Evolutionary conservation across 345 rosid species (phyloP).

Genomic region (Citrus medica): DNA sequence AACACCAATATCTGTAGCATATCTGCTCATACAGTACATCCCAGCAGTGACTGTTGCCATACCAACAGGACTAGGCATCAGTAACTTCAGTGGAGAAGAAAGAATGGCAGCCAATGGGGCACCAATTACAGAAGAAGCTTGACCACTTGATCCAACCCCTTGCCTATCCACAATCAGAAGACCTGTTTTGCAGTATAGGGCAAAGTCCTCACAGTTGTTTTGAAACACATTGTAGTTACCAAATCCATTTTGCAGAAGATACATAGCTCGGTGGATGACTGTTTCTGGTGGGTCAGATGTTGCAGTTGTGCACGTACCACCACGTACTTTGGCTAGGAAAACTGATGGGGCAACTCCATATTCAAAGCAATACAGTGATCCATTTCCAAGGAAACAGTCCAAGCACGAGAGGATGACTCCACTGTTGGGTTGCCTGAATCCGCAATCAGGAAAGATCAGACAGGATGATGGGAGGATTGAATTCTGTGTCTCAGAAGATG

Average conservation of each 20-base stretch:
- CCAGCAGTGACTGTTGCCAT: slow-evolving; percentile 92
- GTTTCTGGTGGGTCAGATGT: slow-evolving; percentile 52
- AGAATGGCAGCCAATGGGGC: slow-evolving; percentile 92
- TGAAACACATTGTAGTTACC: slow-evolving; percentile 80
- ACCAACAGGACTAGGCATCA: slow-evolving; percentile 92
- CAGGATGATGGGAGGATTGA: slow-evolving; percentile 49
- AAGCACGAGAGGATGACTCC: slow-evolving; percentile 89
- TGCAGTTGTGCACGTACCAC: slow-evolving; percentile 95
- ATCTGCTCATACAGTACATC: slow-evolving; percentile 93
- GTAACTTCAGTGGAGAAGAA: slow-evolving; percentile 73
- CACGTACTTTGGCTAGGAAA: slow-evolving; percentile 72
- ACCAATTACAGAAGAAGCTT: slow-evolving; percentile 79
- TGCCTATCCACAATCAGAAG: slow-evolving; percentile 63
- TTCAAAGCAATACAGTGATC: slow-evolving; percentile 74
- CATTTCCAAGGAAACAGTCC: slow-evolving; percentile 81
- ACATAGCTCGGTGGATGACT: slow-evolving; percentile 86
- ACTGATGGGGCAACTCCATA: slow-evolving; percentile 65
- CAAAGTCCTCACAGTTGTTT: slow-evolving; percentile 95
- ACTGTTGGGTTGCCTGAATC: slow-evolving; percentile 72
- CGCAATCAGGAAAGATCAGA: slow-evolving; percentile 79
- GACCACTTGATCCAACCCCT: slow-evolving; percentile 93
- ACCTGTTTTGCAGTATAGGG: slow-evolving; percentile 91
- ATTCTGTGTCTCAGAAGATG: slow-evolving; percentile 40
- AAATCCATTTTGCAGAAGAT: slow-evolving; percentile 96
- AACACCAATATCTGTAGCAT: slow-evolving; percentile 88